Percentiles rank a stretch among this genome's conserved stretches.
phyloP scores from a whole-genome alignment of 2,329 filamentous ascomycete genomes.

The Penicillium occitanis region DNA sequence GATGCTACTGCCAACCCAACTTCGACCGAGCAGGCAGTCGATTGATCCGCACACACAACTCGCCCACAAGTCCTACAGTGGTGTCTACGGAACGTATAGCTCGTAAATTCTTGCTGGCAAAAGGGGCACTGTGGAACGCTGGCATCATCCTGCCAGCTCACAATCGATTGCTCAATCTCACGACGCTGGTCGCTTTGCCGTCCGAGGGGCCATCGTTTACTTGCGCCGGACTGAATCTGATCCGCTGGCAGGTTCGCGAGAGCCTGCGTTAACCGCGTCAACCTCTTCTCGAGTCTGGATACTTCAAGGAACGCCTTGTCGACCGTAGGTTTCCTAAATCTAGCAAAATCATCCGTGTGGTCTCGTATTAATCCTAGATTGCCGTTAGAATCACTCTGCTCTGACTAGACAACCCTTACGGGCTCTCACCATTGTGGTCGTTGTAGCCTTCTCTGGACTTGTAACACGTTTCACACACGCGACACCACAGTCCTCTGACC shows the following conservation, averaged over 20 bases:
- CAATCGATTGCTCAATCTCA: slow-evolving; percentile 81
- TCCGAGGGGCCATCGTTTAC: slow-evolving; percentile 53
- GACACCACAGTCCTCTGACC: slow-evolving; percentile 83
- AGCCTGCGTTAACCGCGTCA: slow-evolving; percentile 85
- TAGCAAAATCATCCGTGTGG: slow-evolving; percentile 69
- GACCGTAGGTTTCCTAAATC: slow-evolving; percentile 71
- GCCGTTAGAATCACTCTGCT: background rate
- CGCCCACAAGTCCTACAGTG: slow-evolving; percentile 92
- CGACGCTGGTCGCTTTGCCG: slow-evolving; percentile 76
- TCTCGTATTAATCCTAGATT: slow-evolving; percentile 62
- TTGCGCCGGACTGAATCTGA: slow-evolving; percentile 53
- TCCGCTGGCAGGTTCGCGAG: slow-evolving; percentile 74
- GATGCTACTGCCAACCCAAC: slow-evolving; percentile 75
- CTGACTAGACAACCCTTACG: background rate
- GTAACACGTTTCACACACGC: slow-evolving; percentile 98
- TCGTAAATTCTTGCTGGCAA: slow-evolving; percentile 92
- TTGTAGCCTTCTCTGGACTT: slow-evolving; percentile 96
- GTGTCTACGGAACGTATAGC: slow-evolving; percentile 88
- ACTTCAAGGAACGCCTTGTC: slow-evolving; percentile 86
- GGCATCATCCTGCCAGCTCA: slow-evolving; percentile 92
- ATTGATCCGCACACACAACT: slow-evolving; percentile 85
- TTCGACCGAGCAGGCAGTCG: slow-evolving; percentile 80
- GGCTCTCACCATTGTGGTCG: slow-evolving; percentile 64
- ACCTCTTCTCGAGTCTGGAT: slow-evolving; percentile 82
- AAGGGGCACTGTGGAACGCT: slow-evolving; percentile 81